Evolutionary conservation across 2,329 filamentous ascomycete species (phyloP).

Genomic region (Dendryphion nanum): DNA sequence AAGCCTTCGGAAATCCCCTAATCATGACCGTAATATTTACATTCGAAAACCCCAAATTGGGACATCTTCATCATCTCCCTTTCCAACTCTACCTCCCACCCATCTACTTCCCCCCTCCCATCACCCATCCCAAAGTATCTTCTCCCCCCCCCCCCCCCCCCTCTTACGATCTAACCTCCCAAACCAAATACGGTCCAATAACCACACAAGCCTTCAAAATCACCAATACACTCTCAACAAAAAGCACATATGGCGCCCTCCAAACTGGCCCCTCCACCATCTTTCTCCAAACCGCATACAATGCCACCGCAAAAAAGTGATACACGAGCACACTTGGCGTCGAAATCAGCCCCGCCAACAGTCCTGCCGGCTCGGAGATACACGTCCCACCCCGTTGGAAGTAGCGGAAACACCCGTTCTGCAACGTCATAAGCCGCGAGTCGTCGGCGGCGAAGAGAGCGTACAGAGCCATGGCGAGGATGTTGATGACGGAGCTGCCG

Average conservation of each 20-base stretch:
- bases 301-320: conserved; percentile 93
- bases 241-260: conserved; percentile 49
- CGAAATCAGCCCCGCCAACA: conserved; percentile 79
- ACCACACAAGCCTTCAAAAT: conserved; percentile 80
- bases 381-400: conserved; percentile 73
- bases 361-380: conserved; percentile 74
- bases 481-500: conserved; percentile 87
- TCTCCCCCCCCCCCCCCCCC: no score
- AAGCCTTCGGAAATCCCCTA: no score
- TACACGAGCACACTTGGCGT: conserved; percentile 76
- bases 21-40: no score
- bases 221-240: conserved; percentile 66
- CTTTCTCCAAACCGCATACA: conserved; percentile 78
- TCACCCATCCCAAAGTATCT: no score
- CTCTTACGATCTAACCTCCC: conserved; percentile 54
- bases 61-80: no score
- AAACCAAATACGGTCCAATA: conserved; percentile 77
- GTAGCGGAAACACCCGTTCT: conserved; percentile 89
- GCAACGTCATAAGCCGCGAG: conserved; percentile 65
- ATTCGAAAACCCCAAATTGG: no score
- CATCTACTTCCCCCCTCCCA: no score
- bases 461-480: conserved; percentile 94
- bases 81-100: no score
- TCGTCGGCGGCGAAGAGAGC: conserved; percentile 80
- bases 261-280: conserved; percentile 48